Percentiles rank a stretch among this genome's conserved stretches.
Conservation (phyloP, 2,329 filamentous ascomycete species). For the Didymosphaeria variabile region DNA sequence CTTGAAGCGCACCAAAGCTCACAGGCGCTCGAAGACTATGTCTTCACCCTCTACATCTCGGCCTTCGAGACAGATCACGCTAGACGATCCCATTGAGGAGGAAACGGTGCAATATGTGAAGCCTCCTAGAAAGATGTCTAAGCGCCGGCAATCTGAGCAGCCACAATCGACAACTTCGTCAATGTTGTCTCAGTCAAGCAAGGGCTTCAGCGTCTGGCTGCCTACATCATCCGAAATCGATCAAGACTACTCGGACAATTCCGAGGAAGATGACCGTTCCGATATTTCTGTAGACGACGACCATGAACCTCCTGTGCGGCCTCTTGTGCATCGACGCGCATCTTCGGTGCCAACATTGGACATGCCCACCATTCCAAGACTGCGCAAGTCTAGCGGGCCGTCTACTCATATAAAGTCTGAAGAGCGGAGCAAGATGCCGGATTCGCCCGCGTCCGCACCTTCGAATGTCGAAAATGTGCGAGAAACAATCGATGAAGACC, state of each 20-base stretch:
- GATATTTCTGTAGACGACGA: constrained; percentile 29
- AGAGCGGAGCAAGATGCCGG: constrained; percentile 21
- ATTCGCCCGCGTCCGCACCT: constrained; percentile 39
- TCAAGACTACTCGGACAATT: constrained; percentile 44
- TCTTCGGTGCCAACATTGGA: constrained; percentile 60
- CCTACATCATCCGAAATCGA: constrained; percentile 50
- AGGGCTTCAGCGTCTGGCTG: constrained; percentile 61
- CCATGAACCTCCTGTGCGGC: constrained; percentile 40
- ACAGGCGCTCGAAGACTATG: constrained; percentile 45
- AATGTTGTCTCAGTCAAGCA: constrained; percentile 41
- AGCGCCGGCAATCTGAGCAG: constrained; percentile 32
- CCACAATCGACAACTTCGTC: constrained; percentile 35
- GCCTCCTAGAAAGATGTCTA: constrained; percentile 42
- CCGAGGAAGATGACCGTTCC: constrained; percentile 40
- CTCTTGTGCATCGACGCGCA: constrained; percentile 52
- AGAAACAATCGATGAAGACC: constrained; percentile 25
- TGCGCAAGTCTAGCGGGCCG: constrained; percentile 53
- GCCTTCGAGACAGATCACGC: constrained; percentile 46
- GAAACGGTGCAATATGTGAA: constrained; percentile 22
- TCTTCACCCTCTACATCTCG: constrained; percentile 38
- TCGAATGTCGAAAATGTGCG: constrained; percentile 38
- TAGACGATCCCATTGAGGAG: constrained; percentile 43
- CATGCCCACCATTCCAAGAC: constrained; percentile 56
- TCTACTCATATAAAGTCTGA: constrained; percentile 40
- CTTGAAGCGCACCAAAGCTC: constrained; percentile 52